Evolutionary conservation across 176 grass and related monocot genomes (phyloP), one percentile per base, ranked within the genome.

Genomic region (Aegilops bicornis): DNA sequence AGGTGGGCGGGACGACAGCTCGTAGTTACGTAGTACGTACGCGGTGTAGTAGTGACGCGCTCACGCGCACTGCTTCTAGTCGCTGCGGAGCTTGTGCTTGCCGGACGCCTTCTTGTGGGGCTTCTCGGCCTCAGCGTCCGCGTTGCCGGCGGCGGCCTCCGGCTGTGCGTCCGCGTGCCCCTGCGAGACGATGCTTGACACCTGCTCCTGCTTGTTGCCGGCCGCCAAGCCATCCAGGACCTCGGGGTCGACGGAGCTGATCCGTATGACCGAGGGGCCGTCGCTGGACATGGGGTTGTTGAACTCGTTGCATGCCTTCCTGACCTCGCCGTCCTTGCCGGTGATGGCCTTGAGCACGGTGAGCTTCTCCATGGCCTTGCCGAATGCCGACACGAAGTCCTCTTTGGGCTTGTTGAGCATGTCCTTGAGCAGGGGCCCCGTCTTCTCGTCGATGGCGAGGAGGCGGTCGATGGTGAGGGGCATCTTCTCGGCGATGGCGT

Each of bases 261-360:
- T 68, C 69, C 89, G 76, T 1, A 88, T 88, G 6, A 91, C 81
- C 2, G 89, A 91, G 2, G 69, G 1, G 37, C 61, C 48, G n/a
- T 27, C 0, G 69, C 10, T 1, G 5, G 10, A 1, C 85, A 81
- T 52, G 61, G 81, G 81, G 86, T 75, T 81, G 62, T 91, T 91
- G 82, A 88, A 88, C 61, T 88, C 89, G 77, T 50, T 17, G 88
- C 93, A 95, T 2, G 36, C 6, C 74, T 66, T 85, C 50, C 91
- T 90, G 66, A 93, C 52, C 87, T 96, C 86, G 23, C 91, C 94
- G 1, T 93, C 82, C 68, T 85, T 79, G 4, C 91, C 94, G 4
- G 90, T 89, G 77, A 91, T 56, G 2, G 91, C 89, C 8, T 93
- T 71, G 61, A 91, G 60, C 14, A 0, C 13, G 73, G 82, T 79